phyloP scores from a whole-genome alignment of 78 protist species.

The Dictyostelium discoideum region DNA sequence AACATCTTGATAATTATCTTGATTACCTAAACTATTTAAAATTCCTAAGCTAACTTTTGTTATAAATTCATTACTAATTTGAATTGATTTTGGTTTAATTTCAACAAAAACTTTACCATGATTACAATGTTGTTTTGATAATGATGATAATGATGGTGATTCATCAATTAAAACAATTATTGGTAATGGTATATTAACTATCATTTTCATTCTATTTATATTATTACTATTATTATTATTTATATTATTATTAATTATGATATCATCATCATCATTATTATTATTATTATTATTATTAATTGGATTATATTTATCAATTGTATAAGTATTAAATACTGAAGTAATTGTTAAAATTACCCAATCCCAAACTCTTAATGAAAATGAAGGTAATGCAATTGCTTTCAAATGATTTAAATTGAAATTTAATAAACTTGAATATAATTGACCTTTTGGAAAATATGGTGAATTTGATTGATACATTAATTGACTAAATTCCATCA shows the following conservation, averaged over 20 bases:
- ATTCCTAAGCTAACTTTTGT: background rate
- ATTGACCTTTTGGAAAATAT: background rate
- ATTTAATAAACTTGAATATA: constrained; percentile 25
- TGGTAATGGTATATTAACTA: constrained; percentile 16
- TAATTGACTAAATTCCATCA: constrained; percentile 45
- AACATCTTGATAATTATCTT: background rate
- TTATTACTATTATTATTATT: background rate
- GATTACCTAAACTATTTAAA: background rate
- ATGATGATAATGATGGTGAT: background rate
- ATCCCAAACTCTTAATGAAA: constrained; percentile 67
- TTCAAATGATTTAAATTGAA: constrained; percentile 20
- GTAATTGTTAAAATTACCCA: constrained; percentile 16
- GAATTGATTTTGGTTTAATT: background rate
- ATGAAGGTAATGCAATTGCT: constrained; percentile 27
- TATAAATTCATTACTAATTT: background rate
- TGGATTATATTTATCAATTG: constrained; percentile 29
- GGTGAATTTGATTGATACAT: constrained; percentile 1
- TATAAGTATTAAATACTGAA: constrained; percentile 39
- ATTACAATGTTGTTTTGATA: background rate
- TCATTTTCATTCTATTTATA: constrained; percentile 54
- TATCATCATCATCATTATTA: background rate
- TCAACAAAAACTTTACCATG: background rate
- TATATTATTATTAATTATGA: background rate
- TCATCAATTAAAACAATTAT: background rate
- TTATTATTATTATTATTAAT: too few relatives aligned